Evolutionary conservation across 139 green algal species (phyloP), one percentile per base, ranked within the genome.

Genomic region (Coccomyxa sp.): DNA sequence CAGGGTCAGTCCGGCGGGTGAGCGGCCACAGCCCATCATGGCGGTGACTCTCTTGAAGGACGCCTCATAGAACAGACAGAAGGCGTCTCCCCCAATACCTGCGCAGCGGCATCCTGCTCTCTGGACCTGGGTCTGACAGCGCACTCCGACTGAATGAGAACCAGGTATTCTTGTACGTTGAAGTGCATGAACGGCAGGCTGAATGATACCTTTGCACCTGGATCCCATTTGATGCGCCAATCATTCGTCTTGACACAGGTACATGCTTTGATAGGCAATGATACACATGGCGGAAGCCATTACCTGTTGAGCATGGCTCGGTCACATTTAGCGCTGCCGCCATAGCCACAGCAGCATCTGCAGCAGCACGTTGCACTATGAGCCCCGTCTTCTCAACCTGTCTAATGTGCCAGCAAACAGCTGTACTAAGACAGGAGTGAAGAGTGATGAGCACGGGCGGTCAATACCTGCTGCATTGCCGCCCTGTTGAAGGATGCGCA

Each of bases 21-120:
- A 82, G 6, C 58, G 68, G 18, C 90, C 90, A 79, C 86, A 87
- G 41, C 90, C 90, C 64, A 86, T 58, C n/a, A 93, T 71, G 75
- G 81, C 83, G 18, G 78, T 54, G 24, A 94, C 89, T 38, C 84
- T 83, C 2, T 81, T 82, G 7, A 50, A 77, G 31, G 76, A 55
- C 22, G 85, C 84, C 41, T 85, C 74, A 82, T 89, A 95, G 58
- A 82, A 94, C 54, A 95, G 76, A 6, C 75, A 82, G 76, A 93
- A 95, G 24, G 90, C 90, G 77, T 95, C 90, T 0, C 90, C 90
- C 35, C 89, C 89, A 74, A 92, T 90, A 70, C 90, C 86, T 88
- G 76, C 36, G 55, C 5, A 73, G 6, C 2, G 3, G 4, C 22
- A 29, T 24, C 24, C 3, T 73, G 2, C 4, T 4, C 24, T 73